These are phyloP conservation scores for Ambrosia artemisiifolia DNA, from an alignment of 129 eudicot species.

Conservation along the genomic window DNA sequence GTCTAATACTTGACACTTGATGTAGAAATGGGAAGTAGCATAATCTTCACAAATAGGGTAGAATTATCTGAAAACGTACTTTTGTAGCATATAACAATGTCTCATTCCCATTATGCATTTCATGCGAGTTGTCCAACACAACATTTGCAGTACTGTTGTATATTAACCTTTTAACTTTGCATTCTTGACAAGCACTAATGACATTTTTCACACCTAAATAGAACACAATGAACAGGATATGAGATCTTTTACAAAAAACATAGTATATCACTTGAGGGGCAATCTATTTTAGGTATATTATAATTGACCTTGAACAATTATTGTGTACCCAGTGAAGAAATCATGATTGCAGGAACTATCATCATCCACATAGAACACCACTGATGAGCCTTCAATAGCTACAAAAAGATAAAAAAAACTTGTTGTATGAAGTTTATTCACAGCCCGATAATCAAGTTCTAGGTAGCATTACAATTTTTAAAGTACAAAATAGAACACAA, in stretches of 20 bases:
- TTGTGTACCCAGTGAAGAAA: constrained; percentile 57
- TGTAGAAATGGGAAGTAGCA: not conserved
- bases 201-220: constrained; percentile 71
- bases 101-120: constrained; percentile 63
- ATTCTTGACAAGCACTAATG: constrained; percentile 71
- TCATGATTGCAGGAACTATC: constrained; percentile 40
- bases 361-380: constrained; percentile 60
- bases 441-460: constrained; percentile 9
- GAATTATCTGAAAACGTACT: constrained; percentile 43
- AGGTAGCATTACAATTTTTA: not conserved
- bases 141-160: constrained; percentile 80
- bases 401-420: constrained; percentile 22
- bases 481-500: not conserved
- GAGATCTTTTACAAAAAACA: constrained; percentile 4
- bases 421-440: constrained; percentile 4
- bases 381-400: constrained; percentile 76
- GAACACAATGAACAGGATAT: constrained; percentile 2
- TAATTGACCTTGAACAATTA: constrained; percentile 74
- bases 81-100: constrained; percentile 57
- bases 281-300: constrained; percentile 1
- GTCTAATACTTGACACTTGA: constrained; percentile 2
- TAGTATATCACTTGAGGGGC: not conserved
- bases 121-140: constrained; percentile 55
- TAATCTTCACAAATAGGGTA: constrained; percentile 5
- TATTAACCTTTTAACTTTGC: constrained; percentile 63